phyloP scores from a whole-genome alignment of 768 basidiomycete genomes.

The Amanita pallidorosea region DNA sequence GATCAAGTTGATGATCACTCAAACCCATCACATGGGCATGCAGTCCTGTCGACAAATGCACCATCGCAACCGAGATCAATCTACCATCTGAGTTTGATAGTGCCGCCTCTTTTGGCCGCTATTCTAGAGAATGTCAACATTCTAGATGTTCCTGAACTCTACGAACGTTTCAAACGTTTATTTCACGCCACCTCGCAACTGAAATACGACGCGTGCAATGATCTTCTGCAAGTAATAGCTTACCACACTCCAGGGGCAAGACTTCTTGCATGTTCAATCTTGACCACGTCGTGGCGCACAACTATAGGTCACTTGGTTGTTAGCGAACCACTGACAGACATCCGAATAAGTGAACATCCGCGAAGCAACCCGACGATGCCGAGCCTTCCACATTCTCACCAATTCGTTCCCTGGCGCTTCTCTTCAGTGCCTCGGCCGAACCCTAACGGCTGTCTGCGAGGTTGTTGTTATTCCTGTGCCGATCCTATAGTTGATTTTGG shows the following conservation, averaged over 20 bases:
- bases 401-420: slow-evolving; percentile 64
- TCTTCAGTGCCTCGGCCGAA: slow-evolving; percentile 14
- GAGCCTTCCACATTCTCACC: slow-evolving; percentile 37
- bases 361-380: not conserved
- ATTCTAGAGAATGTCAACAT: slow-evolving; percentile 49
- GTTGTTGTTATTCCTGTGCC: slow-evolving; percentile 47
- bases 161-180: not conserved
- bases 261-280: slow-evolving; percentile 39
- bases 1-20: slow-evolving; percentile 33
- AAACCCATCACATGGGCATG: slow-evolving; percentile 15
- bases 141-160: not conserved
- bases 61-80: slow-evolving; percentile 42
- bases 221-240: slow-evolving; percentile 62
- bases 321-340: slow-evolving; percentile 37
- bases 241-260: slow-evolving; percentile 50
- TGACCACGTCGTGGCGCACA: slow-evolving; percentile 58
- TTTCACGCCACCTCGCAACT: not conserved
- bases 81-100: slow-evolving; percentile 51
- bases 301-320: slow-evolving; percentile 57
- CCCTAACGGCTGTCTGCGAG: slow-evolving; percentile 15
- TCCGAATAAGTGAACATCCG: not conserved
- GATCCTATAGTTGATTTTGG: slow-evolving; percentile 54
- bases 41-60: slow-evolving; percentile 36
- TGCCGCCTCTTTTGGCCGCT: slow-evolving; percentile 51
- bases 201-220: slow-evolving; percentile 62